These are phyloP conservation scores for Zygosaccharomyces pseudobailii DNA, from an alignment of 1,139 yeast species.

Conservation along the genomic window DNA sequence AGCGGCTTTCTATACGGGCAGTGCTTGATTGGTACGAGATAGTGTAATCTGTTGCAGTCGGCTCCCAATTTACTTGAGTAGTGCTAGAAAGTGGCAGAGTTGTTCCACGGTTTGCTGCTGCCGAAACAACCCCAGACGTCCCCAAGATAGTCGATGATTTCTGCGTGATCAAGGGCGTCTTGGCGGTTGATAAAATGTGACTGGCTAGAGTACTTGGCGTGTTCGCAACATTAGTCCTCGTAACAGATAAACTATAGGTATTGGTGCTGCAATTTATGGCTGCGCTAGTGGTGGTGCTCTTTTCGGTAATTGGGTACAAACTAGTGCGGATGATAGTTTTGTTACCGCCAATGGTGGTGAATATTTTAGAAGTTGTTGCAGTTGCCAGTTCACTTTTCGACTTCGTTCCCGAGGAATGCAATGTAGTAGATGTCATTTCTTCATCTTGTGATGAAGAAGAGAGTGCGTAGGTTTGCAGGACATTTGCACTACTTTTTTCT, in stretches of 20 bases:
- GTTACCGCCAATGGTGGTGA: not conserved
- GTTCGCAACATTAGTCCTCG: not conserved
- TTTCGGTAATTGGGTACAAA: not conserved
- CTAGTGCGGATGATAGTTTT: not conserved
- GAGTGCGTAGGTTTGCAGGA: constrained; percentile 4
- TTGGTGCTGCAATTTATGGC: not conserved
- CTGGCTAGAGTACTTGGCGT: not conserved
- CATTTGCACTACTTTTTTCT: constrained; percentile 1
- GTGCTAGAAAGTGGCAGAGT: constrained; percentile 9
- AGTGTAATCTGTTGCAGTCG: not conserved
- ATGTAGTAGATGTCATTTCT: constrained; percentile 8
- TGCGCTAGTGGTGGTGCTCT: not conserved
- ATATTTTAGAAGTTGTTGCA: not conserved
- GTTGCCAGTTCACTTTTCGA: not conserved
- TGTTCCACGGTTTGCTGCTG: constrained; percentile 12
- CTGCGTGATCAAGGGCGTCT: not conserved
- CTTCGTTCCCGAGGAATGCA: not conserved
- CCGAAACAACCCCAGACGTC: constrained; percentile 15
- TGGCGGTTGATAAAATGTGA: not conserved
- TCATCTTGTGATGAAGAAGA: constrained; percentile 8
- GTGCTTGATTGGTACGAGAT: not conserved
- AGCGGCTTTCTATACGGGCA: not conserved
- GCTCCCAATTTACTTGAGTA: not conserved
- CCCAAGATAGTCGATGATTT: not conserved
- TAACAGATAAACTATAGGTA: not conserved